Percentiles rank a stretch among this genome's conserved stretches.
Evolutionary conservation across 2,329 filamentous ascomycete genomes (phyloP).

Genomic region (Cordyceps militaris): DNA sequence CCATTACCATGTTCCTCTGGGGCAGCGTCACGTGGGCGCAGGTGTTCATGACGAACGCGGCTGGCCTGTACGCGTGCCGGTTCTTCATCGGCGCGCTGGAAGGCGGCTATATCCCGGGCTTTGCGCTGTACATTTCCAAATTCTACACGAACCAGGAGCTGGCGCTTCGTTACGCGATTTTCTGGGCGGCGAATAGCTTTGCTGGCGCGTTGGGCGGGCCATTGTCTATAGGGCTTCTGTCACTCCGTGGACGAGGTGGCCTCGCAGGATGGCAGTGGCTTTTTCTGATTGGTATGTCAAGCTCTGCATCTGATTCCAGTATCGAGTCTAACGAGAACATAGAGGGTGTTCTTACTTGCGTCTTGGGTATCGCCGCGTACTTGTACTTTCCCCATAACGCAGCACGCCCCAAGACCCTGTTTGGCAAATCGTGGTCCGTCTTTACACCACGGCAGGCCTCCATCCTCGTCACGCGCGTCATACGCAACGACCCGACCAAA

Average conservation of each 20-base stretch:
- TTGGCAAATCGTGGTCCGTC: slow-evolving; percentile 19
- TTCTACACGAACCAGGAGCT: slow-evolving; percentile 26
- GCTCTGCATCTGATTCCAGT: accelerated
- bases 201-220: slow-evolving; percentile 23
- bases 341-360: slow-evolving; percentile 24
- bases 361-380: slow-evolving; percentile 20
- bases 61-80: slow-evolving; percentile 20
- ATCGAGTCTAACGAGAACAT: background rate
- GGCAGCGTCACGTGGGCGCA: slow-evolving; percentile 24
- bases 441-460: slow-evolving; percentile 21
- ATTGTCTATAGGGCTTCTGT: slow-evolving; percentile 22
- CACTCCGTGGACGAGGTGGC: slow-evolving; percentile 19
- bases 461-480: slow-evolving; percentile 23
- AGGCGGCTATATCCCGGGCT: slow-evolving; percentile 27
- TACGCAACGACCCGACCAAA: slow-evolving; percentile 25
- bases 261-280: slow-evolving; percentile 26
- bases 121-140: slow-evolving; percentile 24
- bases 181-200: slow-evolving; percentile 25
- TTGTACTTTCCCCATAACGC: slow-evolving; percentile 23
- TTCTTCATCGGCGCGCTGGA: slow-evolving; percentile 26
- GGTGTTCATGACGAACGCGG: slow-evolving; percentile 20
- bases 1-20: slow-evolving; percentile 25
- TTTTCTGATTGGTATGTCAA: slow-evolving; percentile 22
- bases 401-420: slow-evolving; percentile 20
- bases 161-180: slow-evolving; percentile 22